These are phyloP conservation scores for Candida michaelii DNA, from an alignment of 805 yeast genomes.

Conservation along the genomic window DNA sequence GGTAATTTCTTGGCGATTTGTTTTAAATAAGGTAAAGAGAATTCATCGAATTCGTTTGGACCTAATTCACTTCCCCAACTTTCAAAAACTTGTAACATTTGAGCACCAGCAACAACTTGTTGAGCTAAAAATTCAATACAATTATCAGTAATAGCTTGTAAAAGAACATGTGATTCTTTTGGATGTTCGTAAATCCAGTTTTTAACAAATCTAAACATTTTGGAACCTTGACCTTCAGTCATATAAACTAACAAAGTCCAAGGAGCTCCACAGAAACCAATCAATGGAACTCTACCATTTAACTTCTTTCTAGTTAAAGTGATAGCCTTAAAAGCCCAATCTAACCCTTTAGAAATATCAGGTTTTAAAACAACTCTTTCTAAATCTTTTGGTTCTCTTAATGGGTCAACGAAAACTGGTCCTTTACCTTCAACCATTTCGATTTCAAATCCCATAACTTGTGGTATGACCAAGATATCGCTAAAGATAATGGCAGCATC, in stretches of 20 bases:
- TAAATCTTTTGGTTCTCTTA: conserved; percentile 72
- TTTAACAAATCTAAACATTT: conserved; percentile 85
- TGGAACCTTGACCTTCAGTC: conserved; percentile 97
- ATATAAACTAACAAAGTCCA: conserved; percentile 96
- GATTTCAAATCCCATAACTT: conserved; percentile 96
- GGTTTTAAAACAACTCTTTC: conserved; percentile 57
- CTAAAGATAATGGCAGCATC: conserved; percentile 97
- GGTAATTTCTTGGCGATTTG: conserved; percentile 75
- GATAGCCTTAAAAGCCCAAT: conserved; percentile 94
- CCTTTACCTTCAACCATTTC: conserved; percentile 94
- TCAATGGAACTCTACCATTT: conserved; percentile 86
- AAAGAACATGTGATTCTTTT: conserved; percentile 63
- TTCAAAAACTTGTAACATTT: conserved; percentile 94
- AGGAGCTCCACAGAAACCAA: conserved; percentile 97
- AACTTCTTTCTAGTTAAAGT: conserved; percentile 84
- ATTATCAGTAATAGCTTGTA: conserved; percentile 79
- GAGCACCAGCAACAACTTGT: conserved; percentile 97
- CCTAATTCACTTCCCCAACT: conserved; percentile 98
- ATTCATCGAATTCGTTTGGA: conserved; percentile 82
- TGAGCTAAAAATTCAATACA: conserved; percentile 90
- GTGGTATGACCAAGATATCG: conserved; percentile 94
- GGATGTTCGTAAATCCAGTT: conserved; percentile 88
- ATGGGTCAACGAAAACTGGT: conserved; percentile 87
- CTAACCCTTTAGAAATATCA: conserved; percentile 74
- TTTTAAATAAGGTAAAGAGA: conserved; percentile 82